Conservation (phyloP, 179 eudicot genomes). For the Actinidia polygama region DNA sequence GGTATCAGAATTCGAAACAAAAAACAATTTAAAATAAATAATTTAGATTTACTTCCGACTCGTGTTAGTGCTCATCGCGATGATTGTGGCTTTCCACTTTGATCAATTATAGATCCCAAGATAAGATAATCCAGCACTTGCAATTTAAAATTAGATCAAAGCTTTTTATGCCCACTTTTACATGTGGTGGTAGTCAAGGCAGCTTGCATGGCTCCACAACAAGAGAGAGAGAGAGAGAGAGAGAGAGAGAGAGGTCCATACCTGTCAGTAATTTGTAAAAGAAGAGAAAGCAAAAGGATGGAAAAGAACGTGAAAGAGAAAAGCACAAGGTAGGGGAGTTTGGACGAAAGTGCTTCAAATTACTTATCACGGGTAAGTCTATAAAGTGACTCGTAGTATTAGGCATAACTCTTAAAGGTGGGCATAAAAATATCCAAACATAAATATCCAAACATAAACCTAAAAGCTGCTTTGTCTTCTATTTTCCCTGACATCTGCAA, state of each 20-base stretch:
- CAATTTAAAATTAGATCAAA: not conserved
- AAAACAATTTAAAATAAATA: too few species aligned
- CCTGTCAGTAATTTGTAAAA: not conserved
- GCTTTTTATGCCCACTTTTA: slow-evolving; percentile 10
- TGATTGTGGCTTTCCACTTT: not conserved
- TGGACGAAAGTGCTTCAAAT: not conserved
- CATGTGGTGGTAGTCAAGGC: slow-evolving; percentile 5
- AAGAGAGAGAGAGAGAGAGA: not conserved
- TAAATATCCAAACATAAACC: not conserved
- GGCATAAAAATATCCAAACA: not conserved
- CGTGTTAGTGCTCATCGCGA: too few species aligned
- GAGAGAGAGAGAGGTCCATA: not conserved
- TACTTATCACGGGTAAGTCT: not conserved
- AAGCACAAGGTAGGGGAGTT: not conserved
- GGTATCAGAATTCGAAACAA: too few species aligned
- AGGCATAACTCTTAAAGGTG: not conserved
- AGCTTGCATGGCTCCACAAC: not conserved
- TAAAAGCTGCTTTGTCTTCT: not conserved
- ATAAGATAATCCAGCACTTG: not conserved
- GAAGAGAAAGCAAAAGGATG: not conserved
- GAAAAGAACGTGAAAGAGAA: not conserved
- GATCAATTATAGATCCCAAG: slow-evolving; percentile 13
- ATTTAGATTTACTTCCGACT: too few species aligned
- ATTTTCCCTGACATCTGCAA: not conserved
- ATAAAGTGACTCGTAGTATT: slow-evolving; percentile 1